phyloP scores from a whole-genome alignment of 257 asterid genomes.

The Forsythia suspensa region DNA sequence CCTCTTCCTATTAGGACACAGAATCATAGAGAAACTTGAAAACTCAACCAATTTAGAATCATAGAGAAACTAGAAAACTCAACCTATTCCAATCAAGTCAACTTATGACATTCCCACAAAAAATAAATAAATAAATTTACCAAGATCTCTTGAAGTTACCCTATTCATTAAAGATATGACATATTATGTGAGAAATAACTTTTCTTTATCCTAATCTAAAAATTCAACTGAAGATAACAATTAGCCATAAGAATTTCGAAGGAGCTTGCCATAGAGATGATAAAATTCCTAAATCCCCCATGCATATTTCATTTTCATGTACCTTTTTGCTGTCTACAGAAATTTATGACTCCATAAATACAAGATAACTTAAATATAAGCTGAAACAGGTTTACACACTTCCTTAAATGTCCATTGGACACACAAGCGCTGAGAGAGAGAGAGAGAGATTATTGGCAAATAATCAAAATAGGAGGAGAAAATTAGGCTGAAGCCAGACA shows the following conservation, averaged over 20 bases:
- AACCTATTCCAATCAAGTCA: background rate
- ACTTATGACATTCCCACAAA: background rate
- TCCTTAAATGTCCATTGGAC: too few relatives aligned
- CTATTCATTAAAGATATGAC: too few relatives aligned
- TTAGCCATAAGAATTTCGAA: background rate
- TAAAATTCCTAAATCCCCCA: background rate
- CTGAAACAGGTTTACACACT: too few relatives aligned
- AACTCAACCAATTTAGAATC: too few relatives aligned
- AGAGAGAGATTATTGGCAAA: background rate
- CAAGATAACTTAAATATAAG: too few relatives aligned
- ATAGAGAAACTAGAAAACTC: too few relatives aligned
- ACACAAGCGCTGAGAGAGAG: too few relatives aligned
- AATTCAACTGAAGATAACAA: background rate
- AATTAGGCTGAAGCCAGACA: background rate
- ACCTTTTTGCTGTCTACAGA: too few relatives aligned
- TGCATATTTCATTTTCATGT: too few relatives aligned
- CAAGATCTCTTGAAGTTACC: too few relatives aligned
- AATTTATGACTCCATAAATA: too few relatives aligned
- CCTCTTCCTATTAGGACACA: background rate
- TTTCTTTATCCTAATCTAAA: background rate
- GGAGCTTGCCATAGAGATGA: background rate
- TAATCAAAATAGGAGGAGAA: constrained; percentile 3
- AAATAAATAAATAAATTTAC: too few relatives aligned
- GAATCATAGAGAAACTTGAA: background rate
- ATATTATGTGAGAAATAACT: background rate